Percentiles rank a stretch among this genome's conserved stretches.
phyloP scores from a whole-genome alignment of 1,284 basidiomycete species.

The Xerocomus nothofagi region DNA sequence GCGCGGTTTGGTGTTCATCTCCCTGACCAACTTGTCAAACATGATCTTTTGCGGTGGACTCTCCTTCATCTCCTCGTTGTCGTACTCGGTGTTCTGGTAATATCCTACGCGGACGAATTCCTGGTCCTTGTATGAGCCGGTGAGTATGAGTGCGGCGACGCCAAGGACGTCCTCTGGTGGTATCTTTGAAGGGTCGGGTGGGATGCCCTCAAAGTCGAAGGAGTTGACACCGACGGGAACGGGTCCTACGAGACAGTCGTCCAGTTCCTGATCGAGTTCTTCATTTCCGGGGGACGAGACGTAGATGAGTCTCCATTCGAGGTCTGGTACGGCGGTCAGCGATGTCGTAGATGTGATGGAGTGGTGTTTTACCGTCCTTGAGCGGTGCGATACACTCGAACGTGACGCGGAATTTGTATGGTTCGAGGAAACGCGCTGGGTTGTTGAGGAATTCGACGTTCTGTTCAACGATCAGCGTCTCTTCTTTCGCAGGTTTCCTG shows the following conservation, averaged over 20 bases:
- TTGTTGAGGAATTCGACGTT: slow-evolving; percentile 91
- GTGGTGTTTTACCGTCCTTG: slow-evolving; percentile 69
- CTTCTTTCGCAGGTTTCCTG: not conserved
- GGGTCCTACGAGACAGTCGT: slow-evolving; percentile 94
- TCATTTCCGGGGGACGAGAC: slow-evolving; percentile 93
- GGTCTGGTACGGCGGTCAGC: too few species aligned
- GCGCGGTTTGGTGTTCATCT: slow-evolving; percentile 89
- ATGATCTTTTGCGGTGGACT: slow-evolving; percentile 67
- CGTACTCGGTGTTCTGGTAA: slow-evolving; percentile 99
- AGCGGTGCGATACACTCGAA: slow-evolving; percentile 97
- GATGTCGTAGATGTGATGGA: too few species aligned
- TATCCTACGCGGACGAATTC: slow-evolving; percentile 99
- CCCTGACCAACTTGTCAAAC: slow-evolving; percentile 81
- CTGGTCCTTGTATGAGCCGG: slow-evolving; percentile 89
- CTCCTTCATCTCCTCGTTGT: slow-evolving; percentile 86
- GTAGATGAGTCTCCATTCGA: slow-evolving; percentile 98
- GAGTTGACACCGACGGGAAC: slow-evolving; percentile 94
- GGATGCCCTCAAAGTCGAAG: slow-evolving; percentile 89
- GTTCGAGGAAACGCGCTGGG: slow-evolving; percentile 87
- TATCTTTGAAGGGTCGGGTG: slow-evolving; percentile 73
- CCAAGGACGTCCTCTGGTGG: slow-evolving; percentile 84
- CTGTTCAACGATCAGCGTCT: slow-evolving; percentile 36
- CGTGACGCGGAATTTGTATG: slow-evolving; percentile 93
- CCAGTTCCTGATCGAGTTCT: slow-evolving; percentile 93
- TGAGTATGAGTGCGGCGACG: slow-evolving; percentile 88